Base-by-base conservation (phyloP, 2,329 filamentous ascomycete species). In the Sphaerulina populicola region DNA sequence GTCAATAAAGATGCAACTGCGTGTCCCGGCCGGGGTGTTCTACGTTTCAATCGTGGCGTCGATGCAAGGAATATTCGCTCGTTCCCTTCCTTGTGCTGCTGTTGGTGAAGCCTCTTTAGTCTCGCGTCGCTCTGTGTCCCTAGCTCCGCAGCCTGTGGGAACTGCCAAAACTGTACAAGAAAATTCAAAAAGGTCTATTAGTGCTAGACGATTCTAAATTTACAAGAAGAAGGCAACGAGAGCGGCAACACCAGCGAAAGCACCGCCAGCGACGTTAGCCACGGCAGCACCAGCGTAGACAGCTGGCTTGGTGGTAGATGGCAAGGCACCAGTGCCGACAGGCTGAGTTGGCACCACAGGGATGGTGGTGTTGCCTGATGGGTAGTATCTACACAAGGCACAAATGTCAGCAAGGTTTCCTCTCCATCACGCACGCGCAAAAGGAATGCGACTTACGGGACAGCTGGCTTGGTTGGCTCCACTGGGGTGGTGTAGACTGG, bases 191-290 rank as follows among this genome's bases (percentile, higher is more conserved):
- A 29, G 23, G 23, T 27, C 23, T 27, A 27, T 27, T 27, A 4
- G 23, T 27, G 23, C 23, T 27, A 27, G 23, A 27, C 23, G 46
- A 42, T 42, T 35, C 29, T 38, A 48, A 30, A 49, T 49, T 53
- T 57, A 59, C 57, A 59, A 51, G 55, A 59, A 57, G 54, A 59
- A 44, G 49, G 57, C 57, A 45, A 49, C 57, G 49, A 57, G 18
- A 48, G 54, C 52, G 45, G 50, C 57, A 44, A 41, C 49, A 44
- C 51, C 38, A 52, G 52, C 57, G 51, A 55, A 42, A 42, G 54
- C 38, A 46, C 49, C 57, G 41, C 54, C 52, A 31, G 52, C 54
- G 38, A 44, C 52, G 43, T 55, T 37, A 45, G 52, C 47, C 45
- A 51, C 47, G 42, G 57, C 57, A 44, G 54, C 54, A 47, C 54